phyloP scores from a whole-genome alignment of 1,284 basidiomycete genomes.

The Irpex sp. region DNA sequence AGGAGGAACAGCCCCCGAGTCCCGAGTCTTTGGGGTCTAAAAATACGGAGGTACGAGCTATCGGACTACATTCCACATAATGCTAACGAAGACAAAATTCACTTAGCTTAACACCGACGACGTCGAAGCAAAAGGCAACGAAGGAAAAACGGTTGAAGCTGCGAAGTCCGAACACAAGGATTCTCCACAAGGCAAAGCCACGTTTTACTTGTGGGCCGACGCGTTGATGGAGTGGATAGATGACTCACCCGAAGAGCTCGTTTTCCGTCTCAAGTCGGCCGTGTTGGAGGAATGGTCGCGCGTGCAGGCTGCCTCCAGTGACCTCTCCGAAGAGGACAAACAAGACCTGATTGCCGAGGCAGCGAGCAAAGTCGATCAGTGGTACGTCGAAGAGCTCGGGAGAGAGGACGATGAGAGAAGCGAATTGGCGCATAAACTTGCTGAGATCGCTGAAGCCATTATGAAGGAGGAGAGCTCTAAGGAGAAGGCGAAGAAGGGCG shows the following conservation, averaged over 20 bases:
- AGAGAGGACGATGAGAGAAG: background rate
- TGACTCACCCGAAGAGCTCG: background rate
- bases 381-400: background rate
- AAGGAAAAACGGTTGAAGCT: background rate
- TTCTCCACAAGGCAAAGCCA: background rate
- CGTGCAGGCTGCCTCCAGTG: background rate
- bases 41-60: no score
- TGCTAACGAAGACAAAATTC: no score
- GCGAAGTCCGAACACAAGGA: background rate
- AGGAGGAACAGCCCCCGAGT: background rate
- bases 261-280: background rate
- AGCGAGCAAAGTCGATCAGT: background rate
- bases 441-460: background rate
- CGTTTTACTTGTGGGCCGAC: background rate
- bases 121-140: background rate
- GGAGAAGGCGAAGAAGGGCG: background rate
- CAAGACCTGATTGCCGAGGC: background rate
- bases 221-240: background rate
- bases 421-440: background rate
- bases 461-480: background rate
- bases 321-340: background rate
- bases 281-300: background rate
- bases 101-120: background rate
- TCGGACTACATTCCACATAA: no score
- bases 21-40: background rate